Percentiles rank a stretch among this genome's conserved stretches.
Conservation (phyloP, 2,329 filamentous ascomycete genomes). For the Cladophialophora immunda region DNA sequence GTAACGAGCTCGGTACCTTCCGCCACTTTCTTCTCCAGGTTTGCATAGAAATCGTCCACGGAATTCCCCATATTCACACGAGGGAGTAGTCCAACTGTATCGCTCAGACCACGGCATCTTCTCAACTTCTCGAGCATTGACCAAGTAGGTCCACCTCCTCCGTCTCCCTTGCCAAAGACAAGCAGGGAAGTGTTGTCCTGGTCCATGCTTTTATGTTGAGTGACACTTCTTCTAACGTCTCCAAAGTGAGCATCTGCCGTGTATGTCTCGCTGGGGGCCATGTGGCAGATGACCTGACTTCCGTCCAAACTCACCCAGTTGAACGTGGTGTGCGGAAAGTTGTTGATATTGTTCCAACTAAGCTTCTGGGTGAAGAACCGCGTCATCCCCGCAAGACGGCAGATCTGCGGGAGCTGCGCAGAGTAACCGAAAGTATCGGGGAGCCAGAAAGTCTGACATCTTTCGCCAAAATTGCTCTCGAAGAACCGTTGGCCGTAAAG, state of each 20-base stretch:
- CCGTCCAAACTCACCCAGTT: slow-evolving; percentile 97
- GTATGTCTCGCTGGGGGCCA: slow-evolving; percentile 95
- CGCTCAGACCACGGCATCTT: slow-evolving; percentile 88
- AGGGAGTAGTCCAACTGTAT: slow-evolving; percentile 82
- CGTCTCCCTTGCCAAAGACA: slow-evolving; percentile 96
- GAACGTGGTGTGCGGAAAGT: slow-evolving; percentile 97
- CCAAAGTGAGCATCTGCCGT: slow-evolving; percentile 94
- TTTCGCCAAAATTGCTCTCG: slow-evolving; percentile 87
- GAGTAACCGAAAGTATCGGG: slow-evolving; percentile 99
- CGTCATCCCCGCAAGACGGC: slow-evolving; percentile 92
- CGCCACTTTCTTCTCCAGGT: slow-evolving; percentile 78
- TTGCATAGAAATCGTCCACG: slow-evolving; percentile 93
- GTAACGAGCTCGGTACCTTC: slow-evolving; percentile 78
- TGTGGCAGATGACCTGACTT: slow-evolving; percentile 96
- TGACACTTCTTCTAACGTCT: slow-evolving; percentile 87
- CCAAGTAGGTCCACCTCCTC: slow-evolving; percentile 93
- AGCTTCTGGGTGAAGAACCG: slow-evolving; percentile 98
- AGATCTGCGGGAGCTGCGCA: slow-evolving; percentile 90
- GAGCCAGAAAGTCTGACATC: slow-evolving; percentile 94
- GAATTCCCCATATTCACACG: slow-evolving; percentile 87
- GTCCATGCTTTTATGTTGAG: slow-evolving; percentile 94
- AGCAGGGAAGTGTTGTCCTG: slow-evolving; percentile 89
- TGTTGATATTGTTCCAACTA: slow-evolving; percentile 99
- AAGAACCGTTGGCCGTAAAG: slow-evolving; percentile 95
- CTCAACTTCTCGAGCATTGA: slow-evolving; percentile 94